Evolutionary conservation across 805 yeast species (phyloP), one percentile per base, ranked within the genome.

Genomic region (Metschnikowia cerradonensis): DNA sequence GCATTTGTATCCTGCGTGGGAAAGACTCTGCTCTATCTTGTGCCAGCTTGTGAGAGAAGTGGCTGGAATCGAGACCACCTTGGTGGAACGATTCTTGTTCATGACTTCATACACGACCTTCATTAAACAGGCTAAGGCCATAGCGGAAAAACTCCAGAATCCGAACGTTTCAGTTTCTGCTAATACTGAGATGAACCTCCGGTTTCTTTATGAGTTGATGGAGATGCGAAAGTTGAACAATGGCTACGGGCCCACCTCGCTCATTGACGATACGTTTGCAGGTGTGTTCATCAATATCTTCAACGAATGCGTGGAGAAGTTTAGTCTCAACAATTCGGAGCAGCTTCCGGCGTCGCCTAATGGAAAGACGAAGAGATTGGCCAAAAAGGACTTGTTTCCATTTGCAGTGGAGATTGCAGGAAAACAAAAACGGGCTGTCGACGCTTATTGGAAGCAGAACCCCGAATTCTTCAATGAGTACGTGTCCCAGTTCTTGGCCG

Each of bases 171-270:
- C 30, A 22, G 74, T 71, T 0, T 66, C 72, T 6, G 67, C 80
- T 3, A 61, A 69, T 1, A 62, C 68, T 3, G 66, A 72, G 26
- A 64, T 71, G 1, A 59, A 68, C 17, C 58, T 82, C 2, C 73
- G 77, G 45, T 68, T 78, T 34, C 60, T 86, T 13, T 67, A 66
- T 49, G 83, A 83, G 20, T 62, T 80, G 8, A 72, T 77, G 14
- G 91, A 85, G 45, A 73, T 87, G 59, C 75, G 88, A 54, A 78
- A 85, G 52, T 75, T 86, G 67, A 88, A 90, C 53, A 87, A 85
- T 62, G 95, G 95, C 0, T 84, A 84, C 64, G 92, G 90, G 0
- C 82, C 94, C 2, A 86, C 94, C 0, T 81, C 89, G 0, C 65
- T 78, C 35, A 79, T 87, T 49, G 96, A 88, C 64, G 94, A 88